Conservation (phyloP, 306 rosid species). For the Rosa chinensis region DNA sequence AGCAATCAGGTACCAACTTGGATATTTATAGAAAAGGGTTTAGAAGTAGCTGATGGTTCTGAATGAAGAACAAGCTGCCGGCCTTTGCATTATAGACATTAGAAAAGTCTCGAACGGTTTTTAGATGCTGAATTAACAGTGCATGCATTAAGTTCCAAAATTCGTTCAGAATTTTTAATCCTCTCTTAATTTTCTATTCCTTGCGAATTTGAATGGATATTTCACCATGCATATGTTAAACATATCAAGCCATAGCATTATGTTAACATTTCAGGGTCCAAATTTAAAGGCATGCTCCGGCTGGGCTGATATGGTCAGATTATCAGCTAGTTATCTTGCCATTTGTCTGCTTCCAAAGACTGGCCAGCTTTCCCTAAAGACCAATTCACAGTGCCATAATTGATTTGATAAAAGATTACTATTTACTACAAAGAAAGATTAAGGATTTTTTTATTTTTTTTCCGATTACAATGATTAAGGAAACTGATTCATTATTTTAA, state of each 20-base stretch:
- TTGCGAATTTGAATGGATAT: not conserved
- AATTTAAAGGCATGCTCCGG: constrained; percentile 11
- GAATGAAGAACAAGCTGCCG: constrained; percentile 18
- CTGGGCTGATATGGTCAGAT: constrained; percentile 9
- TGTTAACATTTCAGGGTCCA: not conserved
- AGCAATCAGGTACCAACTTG: not conserved
- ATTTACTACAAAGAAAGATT: not conserved
- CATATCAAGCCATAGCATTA: not conserved
- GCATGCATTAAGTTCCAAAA: constrained; percentile 11
- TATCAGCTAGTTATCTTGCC: constrained; percentile 3
- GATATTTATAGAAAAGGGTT: constrained; percentile 2
- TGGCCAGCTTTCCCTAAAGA: not conserved
- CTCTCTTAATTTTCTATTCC: not conserved
- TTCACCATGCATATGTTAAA: not conserved
- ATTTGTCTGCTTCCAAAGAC: constrained; percentile 5
- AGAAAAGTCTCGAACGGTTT: not conserved
- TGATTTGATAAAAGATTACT: not conserved
- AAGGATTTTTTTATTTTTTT: too few relatives aligned
- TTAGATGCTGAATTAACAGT: not conserved
- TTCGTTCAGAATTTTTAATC: not conserved
- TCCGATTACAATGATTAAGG: not conserved
- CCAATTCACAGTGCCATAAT: constrained; percentile 12
- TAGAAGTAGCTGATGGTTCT: not conserved
- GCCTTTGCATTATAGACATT: not conserved
- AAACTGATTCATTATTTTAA: not conserved